phyloP scores from a whole-genome alignment of 2,329 filamentous ascomycete genomes.

The Trichoderma hamatum region DNA sequence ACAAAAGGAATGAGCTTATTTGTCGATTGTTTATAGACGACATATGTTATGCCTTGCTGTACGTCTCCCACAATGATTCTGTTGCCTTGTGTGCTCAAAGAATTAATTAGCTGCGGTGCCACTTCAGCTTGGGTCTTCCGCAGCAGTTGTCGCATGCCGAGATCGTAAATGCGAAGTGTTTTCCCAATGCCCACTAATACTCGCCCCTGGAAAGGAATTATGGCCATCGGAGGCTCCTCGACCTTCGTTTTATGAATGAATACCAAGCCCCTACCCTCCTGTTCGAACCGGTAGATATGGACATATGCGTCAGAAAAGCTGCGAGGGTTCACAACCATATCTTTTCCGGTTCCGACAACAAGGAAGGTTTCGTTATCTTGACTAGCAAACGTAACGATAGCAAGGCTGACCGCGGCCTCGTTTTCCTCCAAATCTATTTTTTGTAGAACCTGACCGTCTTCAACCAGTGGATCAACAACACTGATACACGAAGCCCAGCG shows the following conservation, averaged over 20 bases:
- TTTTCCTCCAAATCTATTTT: conserved; percentile 85
- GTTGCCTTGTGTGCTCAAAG: conserved; percentile 85
- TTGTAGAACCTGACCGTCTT: conserved; percentile 70
- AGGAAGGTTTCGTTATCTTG: conserved; percentile 89
- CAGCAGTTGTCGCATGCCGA: conserved; percentile 89
- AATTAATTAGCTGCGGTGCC: conserved; percentile 80
- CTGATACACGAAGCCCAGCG: conserved; percentile 97
- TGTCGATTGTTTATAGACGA: conserved; percentile 89
- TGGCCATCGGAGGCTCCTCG: conserved; percentile 84
- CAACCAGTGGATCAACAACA: conserved; percentile 78
- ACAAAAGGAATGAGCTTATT: conserved; percentile 92
- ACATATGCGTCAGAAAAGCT: conserved; percentile 80
- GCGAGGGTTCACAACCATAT: conserved; percentile 78
- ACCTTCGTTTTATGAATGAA: conserved; percentile 97
- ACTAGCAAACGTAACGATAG: conserved; percentile 81
- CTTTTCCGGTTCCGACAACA: conserved; percentile 92
- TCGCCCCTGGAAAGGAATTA: conserved; percentile 90
- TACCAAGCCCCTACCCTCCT: conserved; percentile 84
- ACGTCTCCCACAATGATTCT: conserved; percentile 92
- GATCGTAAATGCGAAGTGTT: conserved; percentile 83
- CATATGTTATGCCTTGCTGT: conserved; percentile 86
- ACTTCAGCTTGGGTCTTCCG: conserved; percentile 87
- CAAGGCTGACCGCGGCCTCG: conserved; percentile 85
- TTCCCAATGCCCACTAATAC: conserved; percentile 84
- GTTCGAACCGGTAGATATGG: conserved; percentile 87